phyloP scores from a whole-genome alignment of 1,284 basidiomycete genomes.

The Marasmius tenuissimus region DNA sequence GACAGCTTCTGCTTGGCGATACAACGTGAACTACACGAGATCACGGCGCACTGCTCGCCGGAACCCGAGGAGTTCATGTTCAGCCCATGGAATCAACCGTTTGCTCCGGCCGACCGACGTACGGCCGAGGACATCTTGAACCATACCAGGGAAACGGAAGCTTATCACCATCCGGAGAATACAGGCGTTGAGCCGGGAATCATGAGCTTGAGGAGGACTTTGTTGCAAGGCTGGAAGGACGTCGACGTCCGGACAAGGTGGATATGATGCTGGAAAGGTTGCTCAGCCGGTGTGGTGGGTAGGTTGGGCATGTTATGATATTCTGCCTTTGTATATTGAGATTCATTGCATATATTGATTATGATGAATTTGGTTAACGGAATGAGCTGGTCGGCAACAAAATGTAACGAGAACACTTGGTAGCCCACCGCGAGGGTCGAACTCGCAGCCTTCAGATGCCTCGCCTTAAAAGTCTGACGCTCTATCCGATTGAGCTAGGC shows the following conservation, averaged over 20 bases:
- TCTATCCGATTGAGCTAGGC: constrained; percentile 88
- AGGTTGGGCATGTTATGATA: no score
- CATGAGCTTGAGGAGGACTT: constrained; percentile 47
- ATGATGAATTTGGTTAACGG: no score
- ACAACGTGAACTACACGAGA: constrained; percentile 63
- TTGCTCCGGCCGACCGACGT: constrained; percentile 63
- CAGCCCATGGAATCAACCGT: constrained; percentile 60
- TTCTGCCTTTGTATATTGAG: no score
- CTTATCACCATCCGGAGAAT: constrained; percentile 3
- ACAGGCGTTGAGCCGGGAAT: constrained; percentile 38
- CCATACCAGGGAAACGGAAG: constrained; percentile 25
- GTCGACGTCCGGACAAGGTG: constrained; percentile 38
- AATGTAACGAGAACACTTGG: no score
- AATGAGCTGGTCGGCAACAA: no score
- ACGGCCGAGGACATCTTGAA: constrained; percentile 51
- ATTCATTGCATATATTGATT: no score
- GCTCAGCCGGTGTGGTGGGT: no score
- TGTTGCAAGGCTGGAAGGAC: constrained; percentile 57
- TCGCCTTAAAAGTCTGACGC: constrained; percentile 72
- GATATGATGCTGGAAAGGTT: no score
- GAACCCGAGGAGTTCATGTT: constrained; percentile 54
- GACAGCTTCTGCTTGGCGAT: constrained; percentile 64
- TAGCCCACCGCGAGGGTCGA: constrained; percentile 91
- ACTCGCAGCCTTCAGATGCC: constrained; percentile 85
- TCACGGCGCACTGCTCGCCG: constrained; percentile 61